phyloP scores from a whole-genome alignment of 2,329 filamentous ascomycete species.

The Fusarium siculi region DNA sequence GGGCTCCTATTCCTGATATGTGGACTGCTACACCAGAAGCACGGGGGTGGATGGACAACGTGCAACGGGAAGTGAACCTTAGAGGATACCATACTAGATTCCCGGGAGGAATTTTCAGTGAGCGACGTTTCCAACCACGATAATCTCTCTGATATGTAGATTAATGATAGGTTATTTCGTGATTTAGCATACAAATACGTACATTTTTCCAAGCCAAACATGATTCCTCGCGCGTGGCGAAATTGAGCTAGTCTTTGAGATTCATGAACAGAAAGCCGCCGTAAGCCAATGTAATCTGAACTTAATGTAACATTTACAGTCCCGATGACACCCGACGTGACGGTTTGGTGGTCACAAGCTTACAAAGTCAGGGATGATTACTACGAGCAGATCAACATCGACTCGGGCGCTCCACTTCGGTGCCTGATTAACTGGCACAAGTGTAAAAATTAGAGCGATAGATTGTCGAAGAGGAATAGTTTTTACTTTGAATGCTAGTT shows the following conservation, averaged over 20 bases:
- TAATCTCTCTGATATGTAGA: neutral
- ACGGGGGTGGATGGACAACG: neutral
- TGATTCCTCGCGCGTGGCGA: neutral
- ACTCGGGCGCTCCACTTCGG: too few relatives aligned
- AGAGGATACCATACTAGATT: neutral
- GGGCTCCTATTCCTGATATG: neutral
- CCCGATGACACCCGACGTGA: fast-evolving
- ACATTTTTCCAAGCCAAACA: neutral
- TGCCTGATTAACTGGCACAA: neutral
- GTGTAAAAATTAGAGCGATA: fast-evolving
- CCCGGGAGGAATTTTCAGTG: neutral
- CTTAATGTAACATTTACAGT: neutral
- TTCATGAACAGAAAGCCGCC: fast-evolving
- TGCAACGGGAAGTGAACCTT: neutral
- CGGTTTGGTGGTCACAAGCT: fast-evolving
- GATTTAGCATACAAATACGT: neutral
- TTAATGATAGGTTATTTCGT: neutral
- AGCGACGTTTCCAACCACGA: too few relatives aligned
- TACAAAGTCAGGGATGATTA: fast-evolving
- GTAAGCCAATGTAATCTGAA: fast-evolving
- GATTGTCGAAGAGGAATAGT: fast-evolving
- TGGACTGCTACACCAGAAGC: neutral
- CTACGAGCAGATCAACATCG: fast-evolving
- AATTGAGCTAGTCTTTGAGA: fast-evolving
- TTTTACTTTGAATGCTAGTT: neutral